These are phyloP conservation scores for Cystobasidium onofrii DNA, from an alignment of 768 basidiomycete genomes.

Conservation along the genomic window DNA sequence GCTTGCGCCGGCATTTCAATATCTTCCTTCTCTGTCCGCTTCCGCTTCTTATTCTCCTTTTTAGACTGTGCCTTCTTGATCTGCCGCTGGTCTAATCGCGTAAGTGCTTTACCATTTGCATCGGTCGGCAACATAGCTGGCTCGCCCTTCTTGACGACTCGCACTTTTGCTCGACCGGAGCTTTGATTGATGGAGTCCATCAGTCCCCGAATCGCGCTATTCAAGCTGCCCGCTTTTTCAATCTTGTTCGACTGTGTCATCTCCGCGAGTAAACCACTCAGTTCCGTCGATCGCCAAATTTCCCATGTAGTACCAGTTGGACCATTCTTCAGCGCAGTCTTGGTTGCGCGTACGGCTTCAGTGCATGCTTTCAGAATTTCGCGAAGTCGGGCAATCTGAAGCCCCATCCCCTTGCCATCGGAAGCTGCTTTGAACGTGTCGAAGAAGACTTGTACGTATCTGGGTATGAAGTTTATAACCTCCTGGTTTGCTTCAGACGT, in stretches of 20 bases:
- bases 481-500: background rate
- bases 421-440: conserved; percentile 15
- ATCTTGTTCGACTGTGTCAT: background rate
- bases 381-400: conserved; percentile 3
- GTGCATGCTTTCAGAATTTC: conserved; percentile 12
- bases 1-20: background rate
- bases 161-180: background rate
- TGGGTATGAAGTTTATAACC: background rate
- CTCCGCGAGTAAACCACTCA: background rate
- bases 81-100: background rate
- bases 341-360: conserved; percentile 8
- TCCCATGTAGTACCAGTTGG: background rate
- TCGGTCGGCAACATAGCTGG: background rate
- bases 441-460: background rate
- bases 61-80: background rate
- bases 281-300: conserved; percentile 3
- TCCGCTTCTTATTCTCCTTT: background rate
- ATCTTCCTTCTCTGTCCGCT: background rate
- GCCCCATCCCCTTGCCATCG: background rate
- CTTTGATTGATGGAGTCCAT: conserved; percentile 13
- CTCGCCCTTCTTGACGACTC: background rate
- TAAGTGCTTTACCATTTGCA: background rate
- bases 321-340: background rate
- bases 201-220: background rate
- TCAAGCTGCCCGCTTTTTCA: background rate